Evolutionary conservation across 1,139 yeast species (phyloP), one percentile per base, ranked within the genome.

Genomic region (Saccharomycopsis hybrid): DNA sequence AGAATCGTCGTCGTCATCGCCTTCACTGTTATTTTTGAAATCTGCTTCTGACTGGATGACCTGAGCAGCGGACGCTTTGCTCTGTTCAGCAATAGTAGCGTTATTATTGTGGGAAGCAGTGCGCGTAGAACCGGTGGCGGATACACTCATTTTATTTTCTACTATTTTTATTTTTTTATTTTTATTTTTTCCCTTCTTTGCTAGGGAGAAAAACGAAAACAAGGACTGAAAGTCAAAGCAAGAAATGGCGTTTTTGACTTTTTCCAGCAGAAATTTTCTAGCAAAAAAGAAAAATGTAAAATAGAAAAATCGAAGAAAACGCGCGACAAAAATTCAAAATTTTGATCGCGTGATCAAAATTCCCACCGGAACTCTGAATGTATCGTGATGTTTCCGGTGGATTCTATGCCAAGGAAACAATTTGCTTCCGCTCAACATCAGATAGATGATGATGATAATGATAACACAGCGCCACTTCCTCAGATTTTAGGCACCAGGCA

Each of bases 1-100:
- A 8, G 35, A 32, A 5, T 55, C 58, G 5, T 52, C 58, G 4
- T 50, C 60, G 3, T 52, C 54, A 2, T 47, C 58, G 3, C 50
- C 54, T n/a, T 51, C 51, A 32, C 48, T 44, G 11, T 18, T 24
- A 25, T 33, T 18, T 60, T 64, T 5, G 57, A 11, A 7, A 5
- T 36, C 24, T 36, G 24, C n/a, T 36, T 36, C n/a, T 36, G n/a
- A 7, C n/a, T 36, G n/a, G 24, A 7, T 36, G n/a, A 11, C n/a
- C 18, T 5, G 5, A 13, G n/a, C n/a, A 7, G 18, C 24, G 39
- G 7, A 5, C 24, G 5, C n/a, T 13, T 9, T 36, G 39, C 24
- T 36, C 24, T 11, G n/a, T n/a, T 9, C n/a, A 7, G n/a, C 18
- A 11, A 13, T 13, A 36, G 39, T 36, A 36, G 39, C 24, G 39